phyloP scores from a whole-genome alignment of 495 filamentous ascomycete genomes.

The Penicillium simplicissimum region DNA sequence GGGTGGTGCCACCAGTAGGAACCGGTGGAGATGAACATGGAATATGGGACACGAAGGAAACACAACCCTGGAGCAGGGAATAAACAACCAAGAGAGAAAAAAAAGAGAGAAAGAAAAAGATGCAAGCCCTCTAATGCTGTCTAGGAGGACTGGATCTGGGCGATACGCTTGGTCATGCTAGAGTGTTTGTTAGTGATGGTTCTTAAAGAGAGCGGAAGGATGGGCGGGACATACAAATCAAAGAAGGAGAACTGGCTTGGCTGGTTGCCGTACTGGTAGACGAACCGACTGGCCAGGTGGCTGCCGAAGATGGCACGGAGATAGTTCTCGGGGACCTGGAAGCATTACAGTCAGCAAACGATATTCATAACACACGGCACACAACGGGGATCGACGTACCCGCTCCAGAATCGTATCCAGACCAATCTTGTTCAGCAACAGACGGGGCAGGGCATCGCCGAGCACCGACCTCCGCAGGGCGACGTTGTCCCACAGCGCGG shows the following conservation, averaged over 20 bases:
- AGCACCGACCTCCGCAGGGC: conserved; percentile 76
- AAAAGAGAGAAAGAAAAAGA: conserved; percentile 7
- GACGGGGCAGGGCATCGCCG: conserved; percentile 78
- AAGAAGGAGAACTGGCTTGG: conserved; percentile 98
- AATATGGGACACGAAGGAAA: not conserved
- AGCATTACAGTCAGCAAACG: conserved; percentile 14
- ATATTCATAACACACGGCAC: not conserved
- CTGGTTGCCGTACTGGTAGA: conserved; percentile 89
- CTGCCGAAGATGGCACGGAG: conserved; percentile 94
- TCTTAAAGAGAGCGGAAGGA: not conserved
- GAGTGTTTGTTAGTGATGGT: conserved; percentile 20
- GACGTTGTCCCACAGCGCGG: conserved; percentile 86
- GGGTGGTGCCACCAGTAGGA: not conserved
- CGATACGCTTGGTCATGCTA: conserved; percentile 59
- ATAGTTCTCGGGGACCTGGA: conserved; percentile 84
- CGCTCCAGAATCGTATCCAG: conserved; percentile 81
- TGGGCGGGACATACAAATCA: conserved; percentile 73
- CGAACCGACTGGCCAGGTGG: conserved; percentile 90
- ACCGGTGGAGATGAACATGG: not conserved
- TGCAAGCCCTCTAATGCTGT: conserved; percentile 4
- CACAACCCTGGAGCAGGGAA: not conserved
- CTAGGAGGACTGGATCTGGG: conserved; percentile 32
- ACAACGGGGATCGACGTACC: conserved; percentile 43
- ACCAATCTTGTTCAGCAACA: conserved; percentile 86
- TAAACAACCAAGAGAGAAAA: not conserved